These are phyloP conservation scores for Trichoderma atrobrunneum DNA, from an alignment of 2,329 filamentous ascomycete genomes.

Conservation along the genomic window DNA sequence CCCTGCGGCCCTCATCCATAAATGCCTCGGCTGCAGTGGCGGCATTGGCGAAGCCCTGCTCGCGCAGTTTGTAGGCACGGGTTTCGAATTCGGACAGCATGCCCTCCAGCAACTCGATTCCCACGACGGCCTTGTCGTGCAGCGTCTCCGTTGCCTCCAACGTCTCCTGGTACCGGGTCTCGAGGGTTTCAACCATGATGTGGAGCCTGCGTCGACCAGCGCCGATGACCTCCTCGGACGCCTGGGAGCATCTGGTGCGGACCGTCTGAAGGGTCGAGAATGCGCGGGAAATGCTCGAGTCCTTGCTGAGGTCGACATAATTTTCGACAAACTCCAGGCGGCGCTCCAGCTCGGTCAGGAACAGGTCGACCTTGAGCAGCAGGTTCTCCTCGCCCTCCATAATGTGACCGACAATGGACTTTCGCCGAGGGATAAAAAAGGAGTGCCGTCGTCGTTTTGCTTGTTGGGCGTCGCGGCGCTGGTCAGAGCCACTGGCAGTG, in stretches of 20 bases:
- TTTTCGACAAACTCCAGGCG: conserved; percentile 85
- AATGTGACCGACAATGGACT: conserved; percentile 57
- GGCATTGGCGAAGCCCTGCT: conserved; percentile 67
- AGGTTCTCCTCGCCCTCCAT: conserved; percentile 63
- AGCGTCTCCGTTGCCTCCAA: conserved; percentile 80
- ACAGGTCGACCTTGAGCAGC: conserved; percentile 68
- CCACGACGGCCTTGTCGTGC: conserved; percentile 86
- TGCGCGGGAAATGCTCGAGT: conserved; percentile 78
- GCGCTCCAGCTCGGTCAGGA: conserved; percentile 80
- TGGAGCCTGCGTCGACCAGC: conserved; percentile 79
- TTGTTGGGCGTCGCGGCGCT: conserved; percentile 30
- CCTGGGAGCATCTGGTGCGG: conserved; percentile 80
- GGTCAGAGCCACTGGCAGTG: conserved; percentile 41
- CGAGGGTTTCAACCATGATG: conserved; percentile 89
- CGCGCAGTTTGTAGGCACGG: conserved; percentile 74
- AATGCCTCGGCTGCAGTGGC: conserved; percentile 67
- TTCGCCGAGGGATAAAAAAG: conserved; percentile 55
- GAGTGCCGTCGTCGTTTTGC: conserved; percentile 53
- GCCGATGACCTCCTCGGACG: conserved; percentile 86
- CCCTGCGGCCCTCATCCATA: conserved; percentile 74
- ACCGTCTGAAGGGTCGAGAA: conserved; percentile 85
- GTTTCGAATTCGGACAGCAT: conserved; percentile 84
- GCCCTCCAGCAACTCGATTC: conserved; percentile 79
- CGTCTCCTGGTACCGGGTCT: conserved; percentile 82
- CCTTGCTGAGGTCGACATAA: conserved; percentile 79